Evolutionary conservation across 1,139 yeast genomes (phyloP).

Genomic region (Yamadazyma trypodendri): DNA sequence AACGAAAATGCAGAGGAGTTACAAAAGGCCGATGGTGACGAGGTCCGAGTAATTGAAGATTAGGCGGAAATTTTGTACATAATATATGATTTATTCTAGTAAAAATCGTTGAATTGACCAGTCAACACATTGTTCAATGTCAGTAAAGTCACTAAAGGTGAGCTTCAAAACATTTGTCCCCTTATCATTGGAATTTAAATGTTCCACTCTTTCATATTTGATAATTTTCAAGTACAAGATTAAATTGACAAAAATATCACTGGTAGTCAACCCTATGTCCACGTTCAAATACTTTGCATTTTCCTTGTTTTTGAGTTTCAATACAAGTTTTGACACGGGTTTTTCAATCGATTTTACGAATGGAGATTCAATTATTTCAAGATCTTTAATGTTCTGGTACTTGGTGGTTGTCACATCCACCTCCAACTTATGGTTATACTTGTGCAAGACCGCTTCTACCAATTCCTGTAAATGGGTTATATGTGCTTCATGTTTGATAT

Average conservation of each 20-base stretch:
- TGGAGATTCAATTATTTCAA: conserved; percentile 27
- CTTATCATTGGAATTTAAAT: conserved; percentile 29
- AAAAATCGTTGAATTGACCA: conserved; percentile 53
- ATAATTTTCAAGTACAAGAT: conserved; percentile 33
- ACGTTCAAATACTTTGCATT: conserved; percentile 25
- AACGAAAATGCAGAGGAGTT: conserved; percentile 38
- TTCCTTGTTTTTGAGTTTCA: conserved; percentile 8
- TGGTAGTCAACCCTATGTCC: conserved; percentile 34
- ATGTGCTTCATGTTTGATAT: conserved; percentile 60
- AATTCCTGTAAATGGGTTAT: conserved; percentile 25
- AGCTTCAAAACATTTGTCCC: conserved; percentile 44
- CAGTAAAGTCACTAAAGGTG: conserved; percentile 57
- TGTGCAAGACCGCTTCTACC: conserved; percentile 41
- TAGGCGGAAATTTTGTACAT: conserved; percentile 1
- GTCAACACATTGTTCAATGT: conserved; percentile 62
- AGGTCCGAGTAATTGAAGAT: conserved; percentile 26
- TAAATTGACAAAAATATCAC: conserved; percentile 42
- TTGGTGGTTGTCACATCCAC: conserved; percentile 22
- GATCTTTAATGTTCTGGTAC: conserved; percentile 23
- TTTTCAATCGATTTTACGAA: conserved; percentile 41
- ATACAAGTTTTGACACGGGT: conserved; percentile 29
- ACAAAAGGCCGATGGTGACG: conserved; percentile 27
- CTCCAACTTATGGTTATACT: conserved; percentile 22
- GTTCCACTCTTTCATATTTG: conserved; percentile 28
- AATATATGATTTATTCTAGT: conserved; percentile 12